Conservation (phyloP, 1,284 basidiomycete genomes). For the Phylloboletellus chloephorus region DNA sequence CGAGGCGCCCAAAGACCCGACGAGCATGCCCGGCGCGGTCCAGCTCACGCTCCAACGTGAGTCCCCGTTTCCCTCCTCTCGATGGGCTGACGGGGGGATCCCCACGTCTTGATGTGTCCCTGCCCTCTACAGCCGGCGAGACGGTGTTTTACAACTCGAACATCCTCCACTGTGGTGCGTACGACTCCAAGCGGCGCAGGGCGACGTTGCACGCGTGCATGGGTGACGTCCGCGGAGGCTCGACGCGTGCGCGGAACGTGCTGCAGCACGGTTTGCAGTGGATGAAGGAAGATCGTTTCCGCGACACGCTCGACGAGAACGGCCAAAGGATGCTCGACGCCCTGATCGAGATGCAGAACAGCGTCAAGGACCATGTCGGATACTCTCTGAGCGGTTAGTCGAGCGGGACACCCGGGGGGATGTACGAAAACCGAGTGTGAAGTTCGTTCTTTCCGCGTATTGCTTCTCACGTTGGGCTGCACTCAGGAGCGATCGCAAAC, state of each 20-base stretch:
- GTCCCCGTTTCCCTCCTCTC: constrained; percentile 19
- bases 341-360: constrained; percentile 53
- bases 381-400: constrained; percentile 44
- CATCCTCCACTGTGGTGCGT: constrained; percentile 71
- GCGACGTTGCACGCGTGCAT: constrained; percentile 74
- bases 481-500: too few relatives aligned
- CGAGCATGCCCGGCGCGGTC: constrained; percentile 67
- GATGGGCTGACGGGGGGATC: not conserved
- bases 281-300: constrained; percentile 62
- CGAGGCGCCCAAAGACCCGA: constrained; percentile 51
- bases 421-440: too few relatives aligned
- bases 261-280: constrained; percentile 76
- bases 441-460: not conserved
- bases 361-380: constrained; percentile 38
- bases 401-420: too few relatives aligned
- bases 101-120: constrained; percentile 17
- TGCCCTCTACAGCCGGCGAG: constrained; percentile 50
- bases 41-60: constrained; percentile 55
- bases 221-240: constrained; percentile 61
- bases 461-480: not conserved
- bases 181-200: constrained; percentile 49
- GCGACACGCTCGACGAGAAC: constrained; percentile 40
- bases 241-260: constrained; percentile 65
- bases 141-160: constrained; percentile 82
- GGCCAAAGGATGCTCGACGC: constrained; percentile 57